Base-by-base conservation (phyloP, 768 basidiomycete species). In the Kwoniella europaea region DNA sequence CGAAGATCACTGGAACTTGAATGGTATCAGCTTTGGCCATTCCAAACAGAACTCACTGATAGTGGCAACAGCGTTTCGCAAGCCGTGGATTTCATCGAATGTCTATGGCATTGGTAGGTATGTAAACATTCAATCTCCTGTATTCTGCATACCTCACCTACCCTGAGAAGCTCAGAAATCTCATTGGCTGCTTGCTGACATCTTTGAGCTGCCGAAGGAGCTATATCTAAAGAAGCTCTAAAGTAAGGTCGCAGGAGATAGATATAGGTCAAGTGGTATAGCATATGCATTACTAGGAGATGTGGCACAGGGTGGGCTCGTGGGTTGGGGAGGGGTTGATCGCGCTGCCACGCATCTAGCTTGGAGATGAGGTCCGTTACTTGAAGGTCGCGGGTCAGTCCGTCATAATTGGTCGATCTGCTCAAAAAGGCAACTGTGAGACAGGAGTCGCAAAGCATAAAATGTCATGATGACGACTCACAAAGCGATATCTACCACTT, bases 211-310 rank as follows among this genome's bases (percentile, higher is more conserved):
- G 69, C 18, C 15, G 69, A 57, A 7, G 69, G 63, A 41, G 42
- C 41, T 16, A 50, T 57, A 10, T 13, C 22, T 54, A 70, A 42
- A 6, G 50, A 10, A 16, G 69, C 52, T n/a, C 69, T 65, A 53
- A 67, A 70, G 29, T 56, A 70, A n/a, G 69, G 69, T 18, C 69
- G 69, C 13, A 53, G 62, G 20, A 70, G 69, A 46, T 64, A 70
- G n/a, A 70, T 70, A 27, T 35, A 27, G 4, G 60, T 50, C 2
- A 70, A 54, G 29, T 70, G 62, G 43, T 65, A 70, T 20, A 70
- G 20, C 55, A 70, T 63, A 55, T 70, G 69, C 52, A 70, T 55
- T 27, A 70, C 35, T 12, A 70, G 27, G 53, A 70, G 22, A 56
- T 70, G 69, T 7, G 69, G 69, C 15, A 70, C 54, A 22, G 65